Evolutionary conservation across 768 basidiomycete species (phyloP).

Genomic region (Lactarius hengduanensis): DNA sequence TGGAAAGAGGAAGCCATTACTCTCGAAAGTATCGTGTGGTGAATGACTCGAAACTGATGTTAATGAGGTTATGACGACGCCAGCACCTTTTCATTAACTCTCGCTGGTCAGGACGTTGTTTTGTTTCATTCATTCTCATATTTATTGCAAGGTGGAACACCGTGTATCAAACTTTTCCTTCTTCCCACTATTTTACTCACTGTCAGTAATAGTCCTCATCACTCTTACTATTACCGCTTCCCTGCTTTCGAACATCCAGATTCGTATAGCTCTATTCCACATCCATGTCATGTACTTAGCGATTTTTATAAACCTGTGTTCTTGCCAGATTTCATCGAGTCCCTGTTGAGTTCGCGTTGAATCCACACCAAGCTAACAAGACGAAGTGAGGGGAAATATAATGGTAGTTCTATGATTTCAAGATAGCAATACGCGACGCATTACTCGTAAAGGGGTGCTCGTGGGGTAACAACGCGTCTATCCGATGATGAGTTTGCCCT

Average conservation of each 20-base stretch:
- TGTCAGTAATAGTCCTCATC: conserved; percentile 15
- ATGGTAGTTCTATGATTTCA: conserved; percentile 21
- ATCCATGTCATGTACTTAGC: conserved; percentile 12
- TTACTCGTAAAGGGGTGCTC: neutral
- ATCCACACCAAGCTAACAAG: neutral
- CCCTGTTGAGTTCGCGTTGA: neutral
- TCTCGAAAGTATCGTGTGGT: conserved; percentile 35
- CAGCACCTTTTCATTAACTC: neutral
- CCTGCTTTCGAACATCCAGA: conserved; percentile 10
- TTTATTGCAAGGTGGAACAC: neutral
- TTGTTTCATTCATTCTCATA: neutral
- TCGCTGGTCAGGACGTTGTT: neutral
- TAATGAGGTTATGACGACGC: conserved; percentile 8
- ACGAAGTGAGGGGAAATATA: neutral
- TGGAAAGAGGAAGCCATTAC: conserved; percentile 34
- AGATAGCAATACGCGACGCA: conserved; percentile 3
- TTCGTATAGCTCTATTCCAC: conserved; percentile 10
- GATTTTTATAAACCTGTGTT: neutral
- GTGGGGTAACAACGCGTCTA: conserved; percentile 35
- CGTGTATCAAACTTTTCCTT: neutral
- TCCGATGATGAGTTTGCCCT: conserved; percentile 85
- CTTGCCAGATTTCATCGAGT: neutral
- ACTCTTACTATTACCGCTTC: conserved; percentile 20
- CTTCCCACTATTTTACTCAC: conserved; percentile 8
- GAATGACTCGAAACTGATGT: conserved; percentile 21